A percentile compares a stretch with the other conserved stretches of the same genome.
phyloP scores from a whole-genome alignment of 495 filamentous ascomycete genomes.

The Penicillium egyptiacum region DNA sequence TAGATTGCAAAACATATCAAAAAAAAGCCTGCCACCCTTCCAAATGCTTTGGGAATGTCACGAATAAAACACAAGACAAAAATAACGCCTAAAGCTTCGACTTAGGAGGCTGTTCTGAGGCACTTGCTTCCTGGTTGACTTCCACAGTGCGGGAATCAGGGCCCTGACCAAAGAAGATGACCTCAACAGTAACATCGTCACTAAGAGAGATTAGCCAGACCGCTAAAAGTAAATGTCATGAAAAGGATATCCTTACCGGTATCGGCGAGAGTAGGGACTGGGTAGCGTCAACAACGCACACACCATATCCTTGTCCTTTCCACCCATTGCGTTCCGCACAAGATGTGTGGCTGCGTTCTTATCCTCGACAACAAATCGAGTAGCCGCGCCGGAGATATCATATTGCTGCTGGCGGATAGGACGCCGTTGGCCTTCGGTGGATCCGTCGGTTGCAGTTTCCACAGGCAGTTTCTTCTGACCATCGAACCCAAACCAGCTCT shows the following conservation, averaged over 20 bases:
- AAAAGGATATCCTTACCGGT: slow-evolving; percentile 58
- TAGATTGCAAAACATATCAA: neutral
- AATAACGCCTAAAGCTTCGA: slow-evolving; percentile 53
- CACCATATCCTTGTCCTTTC: slow-evolving; percentile 90
- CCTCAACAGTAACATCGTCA: slow-evolving; percentile 95
- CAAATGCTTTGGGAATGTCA: neutral
- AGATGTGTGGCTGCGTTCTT: slow-evolving; percentile 96
- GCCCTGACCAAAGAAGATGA: slow-evolving; percentile 94
- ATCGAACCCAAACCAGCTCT: slow-evolving; percentile 51
- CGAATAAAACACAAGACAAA: neutral
- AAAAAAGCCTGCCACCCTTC: neutral
- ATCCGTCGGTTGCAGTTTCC: slow-evolving; percentile 49
- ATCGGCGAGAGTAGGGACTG: slow-evolving; percentile 84
- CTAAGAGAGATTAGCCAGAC: slow-evolving; percentile 39
- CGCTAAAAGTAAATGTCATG: neutral
- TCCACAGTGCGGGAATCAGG: slow-evolving; percentile 71
- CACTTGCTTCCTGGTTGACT: slow-evolving; percentile 84
- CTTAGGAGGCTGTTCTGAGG: slow-evolving; percentile 53
- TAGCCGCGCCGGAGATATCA: slow-evolving; percentile 64
- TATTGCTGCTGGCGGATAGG: slow-evolving; percentile 87
- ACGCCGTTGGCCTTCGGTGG: slow-evolving; percentile 56
- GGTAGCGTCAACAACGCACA: slow-evolving; percentile 91
- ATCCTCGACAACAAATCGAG: slow-evolving; percentile 90
- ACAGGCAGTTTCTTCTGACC: slow-evolving; percentile 52
- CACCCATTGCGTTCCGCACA: slow-evolving; percentile 92